Conservation (phyloP, 352 stramenopile species). For the Nothophytophthora sp. region DNA sequence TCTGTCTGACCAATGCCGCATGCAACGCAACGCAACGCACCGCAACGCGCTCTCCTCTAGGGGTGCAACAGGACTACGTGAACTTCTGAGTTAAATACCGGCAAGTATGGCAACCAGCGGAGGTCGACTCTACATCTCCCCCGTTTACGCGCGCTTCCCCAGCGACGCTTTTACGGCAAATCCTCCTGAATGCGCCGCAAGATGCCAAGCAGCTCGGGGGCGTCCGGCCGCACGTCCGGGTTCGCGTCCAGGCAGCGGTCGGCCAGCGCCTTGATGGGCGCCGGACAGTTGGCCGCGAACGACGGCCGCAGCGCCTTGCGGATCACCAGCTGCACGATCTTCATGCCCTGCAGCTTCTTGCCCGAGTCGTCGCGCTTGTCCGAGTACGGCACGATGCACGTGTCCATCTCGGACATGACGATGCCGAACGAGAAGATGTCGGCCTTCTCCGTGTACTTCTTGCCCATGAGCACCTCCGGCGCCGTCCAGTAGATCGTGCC, state of each 20-base stretch:
- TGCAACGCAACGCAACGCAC: too few relatives aligned
- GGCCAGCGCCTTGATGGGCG: conserved; percentile 52
- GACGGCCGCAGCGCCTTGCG: conserved; percentile 57
- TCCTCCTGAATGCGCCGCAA: conserved; percentile 33
- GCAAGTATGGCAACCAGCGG: too few relatives aligned
- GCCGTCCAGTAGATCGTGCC: conserved; percentile 87
- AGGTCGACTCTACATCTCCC: too few relatives aligned
- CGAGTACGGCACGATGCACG: conserved; percentile 73
- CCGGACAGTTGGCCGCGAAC: conserved; percentile 50
- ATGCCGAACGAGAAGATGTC: conserved; percentile 88
- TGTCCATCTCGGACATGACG: conserved; percentile 85
- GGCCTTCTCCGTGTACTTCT: conserved; percentile 80
- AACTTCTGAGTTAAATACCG: too few relatives aligned
- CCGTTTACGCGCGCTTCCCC: too few relatives aligned
- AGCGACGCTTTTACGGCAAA: conserved; percentile 27
- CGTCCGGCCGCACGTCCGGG: conserved; percentile 62
- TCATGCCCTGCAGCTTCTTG: conserved; percentile 79
- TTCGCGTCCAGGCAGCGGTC: conserved; percentile 70
- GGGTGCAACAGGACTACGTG: too few relatives aligned
- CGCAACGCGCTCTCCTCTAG: too few relatives aligned
- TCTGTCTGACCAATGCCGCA: too few relatives aligned
- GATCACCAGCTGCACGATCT: conserved; percentile 84
- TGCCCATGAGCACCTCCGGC: conserved; percentile 74
- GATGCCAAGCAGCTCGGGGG: conserved; percentile 31
- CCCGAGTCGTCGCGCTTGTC: conserved; percentile 68